Conservation (phyloP, 192 early-diverging fungal species). For the Coemansia umbellata region DNA sequence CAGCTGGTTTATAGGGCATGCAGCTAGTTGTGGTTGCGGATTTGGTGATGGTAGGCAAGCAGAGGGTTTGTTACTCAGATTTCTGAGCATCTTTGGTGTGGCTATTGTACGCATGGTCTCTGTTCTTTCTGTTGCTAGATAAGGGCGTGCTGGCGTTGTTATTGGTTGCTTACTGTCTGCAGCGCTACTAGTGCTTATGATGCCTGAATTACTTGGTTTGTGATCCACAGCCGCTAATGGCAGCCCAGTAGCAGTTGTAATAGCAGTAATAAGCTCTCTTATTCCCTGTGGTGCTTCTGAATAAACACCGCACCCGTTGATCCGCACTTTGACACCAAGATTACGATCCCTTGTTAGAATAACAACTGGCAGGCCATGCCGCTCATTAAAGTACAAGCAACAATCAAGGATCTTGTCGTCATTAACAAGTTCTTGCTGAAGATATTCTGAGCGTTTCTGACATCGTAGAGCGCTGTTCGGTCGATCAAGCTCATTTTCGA, state of each 20-base stretch:
- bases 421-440: slow-evolving; percentile 17
- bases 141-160: not conserved
- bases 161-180: not conserved
- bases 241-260: slow-evolving; percentile 4
- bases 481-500: slow-evolving; percentile 17
- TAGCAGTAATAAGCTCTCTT: slow-evolving; percentile 8
- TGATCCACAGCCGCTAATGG: no score
- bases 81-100: no score
- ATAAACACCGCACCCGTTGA: slow-evolving; percentile 25
- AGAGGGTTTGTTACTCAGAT: no score
- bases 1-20: no score
- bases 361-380: slow-evolving; percentile 21
- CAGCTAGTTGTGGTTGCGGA: no score
- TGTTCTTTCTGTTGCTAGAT: no score
- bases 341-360: slow-evolving; percentile 38
- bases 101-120: no score
- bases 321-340: slow-evolving; percentile 32
- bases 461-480: slow-evolving; percentile 23
- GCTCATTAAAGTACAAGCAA: slow-evolving; percentile 40
- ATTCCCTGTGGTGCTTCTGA: not conserved
- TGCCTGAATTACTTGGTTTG: no score
- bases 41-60: no score
- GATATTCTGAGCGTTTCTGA: slow-evolving; percentile 37
- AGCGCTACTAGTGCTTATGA: no score
- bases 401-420: slow-evolving; percentile 47